Percentiles rank a stretch among this genome's conserved stretches.
Conservation (phyloP, 257 asterid species). For the Paulownia fortunei region DNA sequence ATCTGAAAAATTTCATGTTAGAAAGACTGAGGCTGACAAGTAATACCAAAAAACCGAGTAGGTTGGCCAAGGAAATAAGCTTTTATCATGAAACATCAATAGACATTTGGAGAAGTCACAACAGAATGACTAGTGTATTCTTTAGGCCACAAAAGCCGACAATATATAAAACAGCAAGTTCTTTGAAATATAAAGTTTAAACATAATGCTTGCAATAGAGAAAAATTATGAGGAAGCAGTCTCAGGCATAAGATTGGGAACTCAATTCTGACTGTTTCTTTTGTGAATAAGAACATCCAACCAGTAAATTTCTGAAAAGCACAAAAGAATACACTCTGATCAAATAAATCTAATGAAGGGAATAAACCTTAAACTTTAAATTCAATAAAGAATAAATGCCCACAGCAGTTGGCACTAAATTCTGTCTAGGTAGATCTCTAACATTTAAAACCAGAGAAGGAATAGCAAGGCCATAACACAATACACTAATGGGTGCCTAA, state of each 20-base stretch:
- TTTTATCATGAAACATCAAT: no score
- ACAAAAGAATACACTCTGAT: no score
- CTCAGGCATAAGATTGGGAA: not conserved
- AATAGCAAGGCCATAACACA: not conserved
- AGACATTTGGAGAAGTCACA: not conserved
- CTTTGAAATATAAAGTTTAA: not conserved
- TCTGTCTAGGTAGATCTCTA: no score
- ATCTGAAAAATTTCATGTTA: constrained; percentile 40
- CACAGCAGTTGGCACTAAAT: not conserved
- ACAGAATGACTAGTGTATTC: not conserved
- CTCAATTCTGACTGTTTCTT: not conserved
- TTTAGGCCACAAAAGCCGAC: not conserved
- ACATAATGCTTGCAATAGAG: not conserved
- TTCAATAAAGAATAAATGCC: not conserved
- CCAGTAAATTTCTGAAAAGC: not conserved
- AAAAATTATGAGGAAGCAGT: not conserved
- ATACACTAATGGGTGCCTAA: not conserved
- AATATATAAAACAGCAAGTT: not conserved
- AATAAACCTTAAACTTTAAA: not conserved
- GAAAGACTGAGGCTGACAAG: not conserved
- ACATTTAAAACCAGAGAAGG: not conserved
- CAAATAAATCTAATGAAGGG: no score
- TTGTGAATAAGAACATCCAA: not conserved
- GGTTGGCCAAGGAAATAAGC: no score
- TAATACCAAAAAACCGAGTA: not conserved